A percentile compares a stretch with the other conserved stretches of the same genome.
Conservation (phyloP, 2,329 filamentous ascomycete species). For the Exophiala bonariae region DNA sequence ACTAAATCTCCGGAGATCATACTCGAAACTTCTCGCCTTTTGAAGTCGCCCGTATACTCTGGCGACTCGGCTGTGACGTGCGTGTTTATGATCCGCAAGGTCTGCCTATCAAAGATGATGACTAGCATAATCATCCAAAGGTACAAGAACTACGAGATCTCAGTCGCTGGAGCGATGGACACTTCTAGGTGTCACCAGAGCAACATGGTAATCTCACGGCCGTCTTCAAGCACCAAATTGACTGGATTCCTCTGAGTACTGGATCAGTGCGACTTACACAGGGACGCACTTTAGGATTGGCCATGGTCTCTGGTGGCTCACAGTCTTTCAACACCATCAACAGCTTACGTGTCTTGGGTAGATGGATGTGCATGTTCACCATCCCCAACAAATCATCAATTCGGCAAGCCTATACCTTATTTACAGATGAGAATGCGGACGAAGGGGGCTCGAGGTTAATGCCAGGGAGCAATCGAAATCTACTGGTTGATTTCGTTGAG, state of each 20-base stretch:
- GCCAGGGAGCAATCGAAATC: constrained; percentile 58
- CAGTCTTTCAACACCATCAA: constrained; percentile 70
- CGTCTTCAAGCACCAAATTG: constrained; percentile 44
- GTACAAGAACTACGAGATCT: constrained; percentile 64
- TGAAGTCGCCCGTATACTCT: constrained; percentile 61
- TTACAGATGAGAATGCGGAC: constrained; percentile 49
- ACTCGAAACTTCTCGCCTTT: constrained; percentile 60
- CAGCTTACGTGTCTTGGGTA: constrained; percentile 61
- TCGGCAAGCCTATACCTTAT: constrained; percentile 64
- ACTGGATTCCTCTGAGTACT: constrained; percentile 65
- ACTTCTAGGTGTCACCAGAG: constrained; percentile 66
- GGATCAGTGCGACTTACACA: constrained; percentile 65
- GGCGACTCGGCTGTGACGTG: constrained; percentile 66
- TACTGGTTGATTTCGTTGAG: constrained; percentile 67
- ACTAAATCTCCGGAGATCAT: constrained; percentile 51
- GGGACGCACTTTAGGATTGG: constrained; percentile 62
- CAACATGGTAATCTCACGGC: constrained; percentile 64
- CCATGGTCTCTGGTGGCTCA: constrained; percentile 64
- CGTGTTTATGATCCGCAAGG: constrained; percentile 60
- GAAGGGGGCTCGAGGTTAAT: constrained; percentile 52
- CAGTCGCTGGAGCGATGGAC: constrained; percentile 65
- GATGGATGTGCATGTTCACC: constrained; percentile 70
- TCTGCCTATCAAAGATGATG: constrained; percentile 63
- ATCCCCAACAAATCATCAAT: constrained; percentile 67
- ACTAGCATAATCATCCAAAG: constrained; percentile 57